These are phyloP conservation scores for Vicia faba DNA, from an alignment of 306 rosid genomes.

Conservation along the genomic window DNA sequence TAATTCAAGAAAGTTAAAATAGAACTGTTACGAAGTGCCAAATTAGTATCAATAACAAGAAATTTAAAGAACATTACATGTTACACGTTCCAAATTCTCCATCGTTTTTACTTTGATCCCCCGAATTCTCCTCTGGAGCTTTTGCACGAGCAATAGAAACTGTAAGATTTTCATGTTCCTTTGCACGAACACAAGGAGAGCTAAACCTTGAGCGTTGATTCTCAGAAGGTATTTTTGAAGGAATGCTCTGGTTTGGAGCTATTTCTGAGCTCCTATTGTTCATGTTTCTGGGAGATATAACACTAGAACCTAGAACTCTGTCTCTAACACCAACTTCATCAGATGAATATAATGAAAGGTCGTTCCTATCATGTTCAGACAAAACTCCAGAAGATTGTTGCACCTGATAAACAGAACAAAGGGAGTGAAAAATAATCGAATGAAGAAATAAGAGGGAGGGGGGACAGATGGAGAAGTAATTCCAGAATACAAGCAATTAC, in stretches of 20 bases:
- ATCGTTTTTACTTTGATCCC: constrained; percentile 50
- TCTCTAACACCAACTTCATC: constrained; percentile 52
- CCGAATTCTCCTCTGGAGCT: constrained; percentile 43
- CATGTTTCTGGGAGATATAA: constrained; percentile 50
- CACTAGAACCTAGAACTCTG: constrained; percentile 38
- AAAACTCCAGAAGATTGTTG: constrained; percentile 59
- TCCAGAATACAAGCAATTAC: neutral
- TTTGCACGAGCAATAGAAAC: constrained; percentile 45
- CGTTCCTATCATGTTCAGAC: constrained; percentile 63
- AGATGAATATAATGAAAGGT: constrained; percentile 58
- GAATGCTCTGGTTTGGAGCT: constrained; percentile 39
- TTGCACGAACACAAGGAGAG: constrained; percentile 55
- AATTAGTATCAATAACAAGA: neutral
- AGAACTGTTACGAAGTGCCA: neutral
- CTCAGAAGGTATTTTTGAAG: constrained; percentile 46
- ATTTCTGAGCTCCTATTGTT: constrained; percentile 44
- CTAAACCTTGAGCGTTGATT: constrained; percentile 46
- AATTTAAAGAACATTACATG: constrained; percentile 63
- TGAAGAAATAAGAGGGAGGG: neutral
- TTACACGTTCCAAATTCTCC: constrained; percentile 47
- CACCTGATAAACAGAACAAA: constrained; percentile 45
- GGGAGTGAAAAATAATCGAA: constrained; percentile 3
- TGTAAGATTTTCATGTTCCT: constrained; percentile 51
- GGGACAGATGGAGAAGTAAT: constrained; percentile 4
- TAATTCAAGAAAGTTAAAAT: constrained; percentile 15